Evolutionary conservation across 768 basidiomycete species (phyloP).

Genomic region (Cubamyces sp.): DNA sequence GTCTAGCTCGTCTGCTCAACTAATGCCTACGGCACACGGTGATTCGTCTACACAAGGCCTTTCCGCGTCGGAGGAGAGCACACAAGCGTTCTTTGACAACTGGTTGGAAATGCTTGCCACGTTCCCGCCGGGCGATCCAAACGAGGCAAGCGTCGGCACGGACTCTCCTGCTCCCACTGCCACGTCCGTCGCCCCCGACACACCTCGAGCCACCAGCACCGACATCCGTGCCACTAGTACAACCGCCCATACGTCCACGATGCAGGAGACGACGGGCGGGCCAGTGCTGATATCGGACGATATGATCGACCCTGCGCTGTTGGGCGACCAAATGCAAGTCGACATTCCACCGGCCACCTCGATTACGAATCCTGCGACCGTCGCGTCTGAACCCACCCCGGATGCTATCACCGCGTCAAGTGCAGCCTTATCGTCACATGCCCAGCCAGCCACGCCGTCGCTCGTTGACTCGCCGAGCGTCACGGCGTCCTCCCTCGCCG

Average conservation of each 20-base stretch:
- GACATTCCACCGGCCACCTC: neutral
- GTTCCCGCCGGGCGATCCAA: constrained; percentile 30
- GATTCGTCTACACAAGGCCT: neutral
- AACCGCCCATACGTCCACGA: neutral
- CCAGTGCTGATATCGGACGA: constrained; percentile 16
- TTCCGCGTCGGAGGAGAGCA: constrained; percentile 9
- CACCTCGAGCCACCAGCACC: neutral
- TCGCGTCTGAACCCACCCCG: too few relatives aligned
- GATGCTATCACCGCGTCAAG: neutral
- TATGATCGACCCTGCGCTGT: constrained; percentile 31
- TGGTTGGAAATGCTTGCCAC: constrained; percentile 31
- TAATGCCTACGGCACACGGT: neutral
- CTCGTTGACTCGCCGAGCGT: constrained; percentile 31
- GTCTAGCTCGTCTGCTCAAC: neutral
- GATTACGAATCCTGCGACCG: neutral
- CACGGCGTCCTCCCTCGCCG: constrained; percentile 27
- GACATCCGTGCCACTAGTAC: too few relatives aligned
- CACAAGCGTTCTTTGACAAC: constrained; percentile 30
- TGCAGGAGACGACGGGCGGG: neutral
- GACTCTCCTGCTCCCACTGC: neutral
- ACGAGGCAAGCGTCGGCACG: constrained; percentile 12
- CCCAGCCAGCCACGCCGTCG: constrained; percentile 25
- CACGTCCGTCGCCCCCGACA: neutral
- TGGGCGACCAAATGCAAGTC: constrained; percentile 18
- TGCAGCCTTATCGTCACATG: neutral